Evolutionary conservation across 2,329 filamentous ascomycete species (phyloP).

Genomic region (Chaetomiaceae sp.): DNA sequence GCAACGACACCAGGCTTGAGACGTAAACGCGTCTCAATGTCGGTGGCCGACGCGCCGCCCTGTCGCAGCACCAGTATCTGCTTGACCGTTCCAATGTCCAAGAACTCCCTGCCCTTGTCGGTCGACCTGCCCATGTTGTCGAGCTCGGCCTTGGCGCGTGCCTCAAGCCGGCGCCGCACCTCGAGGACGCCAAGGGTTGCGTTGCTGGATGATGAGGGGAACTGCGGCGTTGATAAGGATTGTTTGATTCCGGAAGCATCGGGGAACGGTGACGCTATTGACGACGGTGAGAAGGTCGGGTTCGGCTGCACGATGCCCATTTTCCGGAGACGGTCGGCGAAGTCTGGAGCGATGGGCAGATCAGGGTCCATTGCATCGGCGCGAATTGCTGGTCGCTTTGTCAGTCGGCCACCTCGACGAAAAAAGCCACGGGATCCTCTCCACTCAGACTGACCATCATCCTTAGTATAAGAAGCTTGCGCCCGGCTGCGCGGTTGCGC

Average conservation of each 20-base stretch:
- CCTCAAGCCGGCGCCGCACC: conserved; percentile 42
- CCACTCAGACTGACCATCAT: conserved; percentile 24
- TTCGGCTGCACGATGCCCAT: conserved; percentile 53
- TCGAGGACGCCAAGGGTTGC: conserved; percentile 46
- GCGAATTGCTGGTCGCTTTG: conserved; percentile 33
- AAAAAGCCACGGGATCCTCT: too few relatives aligned
- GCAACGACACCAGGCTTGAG: conserved; percentile 43
- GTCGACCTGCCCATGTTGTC: conserved; percentile 35
- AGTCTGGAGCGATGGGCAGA: conserved; percentile 36
- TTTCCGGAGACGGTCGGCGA: conserved; percentile 46
- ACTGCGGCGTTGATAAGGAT: conserved; percentile 12
- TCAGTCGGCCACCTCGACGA: too few relatives aligned
- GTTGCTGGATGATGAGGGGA: conserved; percentile 19
- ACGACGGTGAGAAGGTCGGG: conserved; percentile 50
- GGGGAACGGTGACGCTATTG: conserved; percentile 32
- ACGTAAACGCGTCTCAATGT: conserved; percentile 44
- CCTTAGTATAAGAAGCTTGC: conserved; percentile 23
- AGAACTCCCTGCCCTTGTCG: conserved; percentile 39
- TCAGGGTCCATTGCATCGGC: conserved; percentile 41
- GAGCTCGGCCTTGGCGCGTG: conserved; percentile 41
- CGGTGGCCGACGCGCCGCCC: conserved; percentile 33
- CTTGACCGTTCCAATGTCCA: conserved; percentile 44
- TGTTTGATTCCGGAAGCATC: conserved; percentile 9
- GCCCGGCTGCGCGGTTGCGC: conserved; percentile 8
- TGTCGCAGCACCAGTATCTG: conserved; percentile 43